These are phyloP conservation scores for Nevesoporus exiguus DNA, from an alignment of 768 basidiomycete genomes.

Conservation along the genomic window DNA sequence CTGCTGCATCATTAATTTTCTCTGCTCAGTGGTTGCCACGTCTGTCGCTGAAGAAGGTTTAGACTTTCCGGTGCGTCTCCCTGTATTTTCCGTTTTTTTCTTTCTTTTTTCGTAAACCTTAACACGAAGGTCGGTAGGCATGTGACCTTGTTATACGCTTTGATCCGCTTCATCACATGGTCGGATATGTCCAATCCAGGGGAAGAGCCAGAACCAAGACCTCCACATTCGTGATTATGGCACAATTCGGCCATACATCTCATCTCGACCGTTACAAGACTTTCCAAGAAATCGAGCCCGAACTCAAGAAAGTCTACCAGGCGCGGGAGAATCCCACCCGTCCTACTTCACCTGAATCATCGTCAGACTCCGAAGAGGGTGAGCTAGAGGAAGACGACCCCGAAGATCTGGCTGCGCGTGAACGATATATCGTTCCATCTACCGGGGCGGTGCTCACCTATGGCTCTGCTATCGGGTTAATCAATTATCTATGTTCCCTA, in stretches of 20 bases:
- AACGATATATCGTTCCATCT: conserved; percentile 66
- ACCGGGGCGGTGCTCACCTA: conserved; percentile 82
- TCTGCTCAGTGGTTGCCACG: conserved; percentile 64
- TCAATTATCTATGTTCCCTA: conserved; percentile 74
- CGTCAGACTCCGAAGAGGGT: conserved; percentile 28
- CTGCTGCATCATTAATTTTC: not conserved
- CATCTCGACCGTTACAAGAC: conserved; percentile 57
- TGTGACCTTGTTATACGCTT: conserved; percentile 88
- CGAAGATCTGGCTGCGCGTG: conserved; percentile 59
- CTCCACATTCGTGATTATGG: conserved; percentile 81
- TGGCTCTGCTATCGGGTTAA: conserved; percentile 64
- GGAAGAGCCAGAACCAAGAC: conserved; percentile 76
- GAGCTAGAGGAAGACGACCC: conserved; percentile 48
- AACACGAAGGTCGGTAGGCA: conserved; percentile 44
- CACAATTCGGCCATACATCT: conserved; percentile 54
- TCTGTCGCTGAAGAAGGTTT: conserved; percentile 91
- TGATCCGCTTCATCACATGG: conserved; percentile 77
- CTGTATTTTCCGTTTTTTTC: not conserved
- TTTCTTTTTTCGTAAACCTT: not conserved
- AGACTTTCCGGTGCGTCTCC: conserved; percentile 68
- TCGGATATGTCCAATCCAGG: conserved; percentile 85
- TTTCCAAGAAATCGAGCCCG: conserved; percentile 59
- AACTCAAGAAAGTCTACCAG: conserved; percentile 62
- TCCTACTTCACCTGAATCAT: conserved; percentile 24
- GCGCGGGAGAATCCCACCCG: conserved; percentile 38